Evolutionary conservation across 1,139 yeast species (phyloP).

Genomic region (Yamadazyma dushanensis): DNA sequence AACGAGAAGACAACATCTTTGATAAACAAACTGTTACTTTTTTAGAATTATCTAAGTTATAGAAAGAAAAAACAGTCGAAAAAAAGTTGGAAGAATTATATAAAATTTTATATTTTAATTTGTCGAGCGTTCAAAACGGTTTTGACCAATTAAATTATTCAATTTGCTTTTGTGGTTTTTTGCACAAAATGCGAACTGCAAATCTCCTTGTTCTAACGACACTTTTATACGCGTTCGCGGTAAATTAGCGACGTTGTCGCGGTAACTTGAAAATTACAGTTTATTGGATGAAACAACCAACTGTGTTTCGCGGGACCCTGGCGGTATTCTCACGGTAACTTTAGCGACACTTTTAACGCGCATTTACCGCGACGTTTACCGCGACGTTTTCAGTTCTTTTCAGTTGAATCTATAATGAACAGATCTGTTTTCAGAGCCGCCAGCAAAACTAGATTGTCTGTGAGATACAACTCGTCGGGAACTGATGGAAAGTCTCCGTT

Average conservation of each 20-base stretch:
- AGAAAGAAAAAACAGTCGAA: conserved; percentile 12
- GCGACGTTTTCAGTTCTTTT: background rate
- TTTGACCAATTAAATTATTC: conserved; percentile 11
- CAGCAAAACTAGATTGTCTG: background rate
- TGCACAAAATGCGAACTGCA: conserved; percentile 1
- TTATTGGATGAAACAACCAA: too few relatives aligned
- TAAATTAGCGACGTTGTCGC: too few relatives aligned
- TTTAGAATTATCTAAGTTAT: conserved; percentile 7
- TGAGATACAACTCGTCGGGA: conserved; percentile 4
- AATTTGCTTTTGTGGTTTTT: conserved; percentile 12
- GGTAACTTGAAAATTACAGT: too few relatives aligned
- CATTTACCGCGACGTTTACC: background rate
- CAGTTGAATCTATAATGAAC: conserved; percentile 2
- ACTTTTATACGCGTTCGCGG: too few relatives aligned
- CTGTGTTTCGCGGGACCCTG: background rate
- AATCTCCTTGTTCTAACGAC: background rate
- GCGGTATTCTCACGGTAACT: too few relatives aligned
- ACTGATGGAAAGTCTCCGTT: conserved; percentile 10
- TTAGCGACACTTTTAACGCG: background rate
- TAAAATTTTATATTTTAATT: conserved; percentile 20
- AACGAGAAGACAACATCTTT: conserved; percentile 77
- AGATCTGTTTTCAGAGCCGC: background rate
- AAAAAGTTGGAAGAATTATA: conserved; percentile 18
- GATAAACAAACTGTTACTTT: conserved; percentile 7
- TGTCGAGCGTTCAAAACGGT: conserved; percentile 16